Evolutionary conservation across 108 stramenopile genomes (phyloP), one percentile per base, ranked within the genome.

Genomic region (Pseudonitzschia delicatissima): DNA sequence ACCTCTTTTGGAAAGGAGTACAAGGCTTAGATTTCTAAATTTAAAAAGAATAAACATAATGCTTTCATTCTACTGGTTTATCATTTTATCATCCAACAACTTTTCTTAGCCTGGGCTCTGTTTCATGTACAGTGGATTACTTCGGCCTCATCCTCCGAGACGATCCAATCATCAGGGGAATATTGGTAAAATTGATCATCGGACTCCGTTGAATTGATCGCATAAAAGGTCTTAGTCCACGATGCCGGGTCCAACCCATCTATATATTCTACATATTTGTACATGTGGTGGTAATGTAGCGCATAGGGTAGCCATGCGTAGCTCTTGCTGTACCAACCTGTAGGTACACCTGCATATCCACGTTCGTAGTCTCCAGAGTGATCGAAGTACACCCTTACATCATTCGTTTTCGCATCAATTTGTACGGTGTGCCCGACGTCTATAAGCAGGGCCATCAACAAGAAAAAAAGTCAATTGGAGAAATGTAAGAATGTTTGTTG

Each of bases 351-450:
- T 12, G 61, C 66, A 29, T 67, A 74, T 27, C 64, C 66, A 7
- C 45, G 48, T 35, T 26, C n/a, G 28, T 18, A 71, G 74, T 90
- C 67, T 9, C 91, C 91, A 63, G 78, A 75, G 57, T 77, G 70
- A 48, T 60, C 42, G 48, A 67, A 71, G 60, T 67, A 76, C 2
- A 36, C 48, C 39, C 64, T 42, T 5, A 64, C 62, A 13, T 60
- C 48, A 55, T 59, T 37, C 3, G 73, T 66, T 8, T 57, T 31
- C n/a, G 3, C 42, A 23, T 71, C 32, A 49, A 90, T 67, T 75
- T 93, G 89, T 20, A 93, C 61, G 29, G 92, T 93, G 64, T 93
- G 92, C 2, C 92, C 92, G 15, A 81, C 84, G 64, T 93, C 53
- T 55, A 12, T 33, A n/a, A 28, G 8, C 21, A 31, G 12, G 15